Evolutionary conservation across 441 rosid genomes (phyloP), one percentile per base, ranked within the genome.

Genomic region (Mallotus repandus): DNA sequence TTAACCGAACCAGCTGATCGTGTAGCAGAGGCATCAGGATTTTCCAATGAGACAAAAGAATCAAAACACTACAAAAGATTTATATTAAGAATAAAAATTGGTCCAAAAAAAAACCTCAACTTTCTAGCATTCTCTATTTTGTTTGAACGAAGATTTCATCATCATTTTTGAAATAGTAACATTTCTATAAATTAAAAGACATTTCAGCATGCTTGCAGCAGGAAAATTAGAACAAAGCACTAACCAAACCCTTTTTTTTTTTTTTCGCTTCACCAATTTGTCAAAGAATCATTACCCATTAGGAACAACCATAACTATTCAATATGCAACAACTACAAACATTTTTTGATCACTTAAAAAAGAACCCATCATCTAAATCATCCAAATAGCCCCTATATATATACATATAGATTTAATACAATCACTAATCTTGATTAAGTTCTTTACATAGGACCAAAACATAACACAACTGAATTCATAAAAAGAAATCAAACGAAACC

Each of bases 1-100:
- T 81, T 74, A 78, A 78, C 80, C 63, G 83, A 77, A 59, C 71
- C 83, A 56, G 78, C 74, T 54, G 85, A 79, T 58, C 60, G 82
- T 18, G 74, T 69, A 25, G 70, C 77, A 50, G 86, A 75, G 76
- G 70, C 68, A 79, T 76, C 80, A 21, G 54, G 75, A 69, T 70
- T 69, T 76, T 82, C 88, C 93, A 87, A 79, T 9, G 52, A 45
- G 49, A 62, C 29, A 25, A 12, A 55, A 19, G 11, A 58, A 52
- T 7, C 50, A 59, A 70, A 66, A 41, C 41, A 46, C 29, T 1
- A 35, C 41, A 35, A 35, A 35, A 35, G 41, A 35, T 35, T 5
- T 5, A 5, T 35, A 35, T 35, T 3, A 35, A 35, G 0, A 35
- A 35, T 5, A 35, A 3, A 5, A 35, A 35, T 35, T 45, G 48